phyloP scores from a whole-genome alignment of 83 land plant species.

The Larix sibirica region DNA sequence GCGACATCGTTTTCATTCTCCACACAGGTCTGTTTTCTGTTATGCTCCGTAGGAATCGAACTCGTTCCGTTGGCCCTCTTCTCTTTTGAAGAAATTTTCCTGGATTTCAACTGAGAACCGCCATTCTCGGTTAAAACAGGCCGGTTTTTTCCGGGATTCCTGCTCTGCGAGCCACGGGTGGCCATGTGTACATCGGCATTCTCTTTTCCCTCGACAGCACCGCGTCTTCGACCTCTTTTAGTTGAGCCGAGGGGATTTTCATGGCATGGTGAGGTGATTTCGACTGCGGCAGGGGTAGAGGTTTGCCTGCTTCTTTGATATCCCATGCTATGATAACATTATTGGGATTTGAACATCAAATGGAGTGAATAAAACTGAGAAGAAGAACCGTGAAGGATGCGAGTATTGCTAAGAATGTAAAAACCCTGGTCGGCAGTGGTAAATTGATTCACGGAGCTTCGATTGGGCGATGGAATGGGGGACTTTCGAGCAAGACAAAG shows the following conservation, averaged over 20 bases:
- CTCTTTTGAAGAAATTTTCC: not conserved
- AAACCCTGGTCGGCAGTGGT: too few relatives aligned
- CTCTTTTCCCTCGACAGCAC: not conserved
- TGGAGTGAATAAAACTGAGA: too few relatives aligned
- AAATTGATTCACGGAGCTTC: too few relatives aligned
- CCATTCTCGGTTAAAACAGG: not conserved
- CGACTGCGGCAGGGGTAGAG: not conserved
- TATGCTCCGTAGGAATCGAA: not conserved
- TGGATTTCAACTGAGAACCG: not conserved
- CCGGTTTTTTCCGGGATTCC: not conserved
- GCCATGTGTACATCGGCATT: not conserved
- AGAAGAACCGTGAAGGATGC: too few relatives aligned
- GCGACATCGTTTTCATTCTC: not conserved
- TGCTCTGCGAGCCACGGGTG: not conserved
- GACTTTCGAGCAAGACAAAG: too few relatives aligned
- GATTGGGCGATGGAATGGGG: too few relatives aligned
- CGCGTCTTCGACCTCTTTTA: not conserved
- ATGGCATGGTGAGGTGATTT: not conserved
- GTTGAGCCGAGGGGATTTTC: not conserved
- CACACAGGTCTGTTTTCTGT: not conserved
- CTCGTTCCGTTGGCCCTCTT: not conserved
- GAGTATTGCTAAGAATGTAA: too few relatives aligned
- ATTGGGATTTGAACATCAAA: not conserved
- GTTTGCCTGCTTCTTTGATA: conserved; percentile 13
- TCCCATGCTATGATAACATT: not conserved